Evolutionary conservation across 768 basidiomycete species (phyloP).

Genomic region (Leccinum sublutescens): DNA sequence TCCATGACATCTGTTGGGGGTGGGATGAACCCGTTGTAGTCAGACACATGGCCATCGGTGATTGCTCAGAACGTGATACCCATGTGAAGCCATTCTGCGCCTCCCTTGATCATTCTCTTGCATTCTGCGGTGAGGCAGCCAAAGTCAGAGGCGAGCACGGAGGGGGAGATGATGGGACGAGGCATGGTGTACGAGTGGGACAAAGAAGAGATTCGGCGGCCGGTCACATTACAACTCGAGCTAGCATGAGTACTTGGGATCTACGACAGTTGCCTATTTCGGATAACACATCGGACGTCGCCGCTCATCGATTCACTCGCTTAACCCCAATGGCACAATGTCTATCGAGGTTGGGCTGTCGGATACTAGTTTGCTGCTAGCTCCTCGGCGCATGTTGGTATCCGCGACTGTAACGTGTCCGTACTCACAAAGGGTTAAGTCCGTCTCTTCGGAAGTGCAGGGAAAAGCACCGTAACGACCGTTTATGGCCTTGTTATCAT

Average conservation of each 20-base stretch:
- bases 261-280: constrained; percentile 30
- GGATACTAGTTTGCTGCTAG: constrained; percentile 7
- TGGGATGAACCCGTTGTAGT: constrained; percentile 2
- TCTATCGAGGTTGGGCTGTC: constrained; percentile 17
- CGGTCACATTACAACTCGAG: not conserved
- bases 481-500: constrained; percentile 54
- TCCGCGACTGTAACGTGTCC: constrained; percentile 28
- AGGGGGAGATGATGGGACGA: constrained; percentile 91
- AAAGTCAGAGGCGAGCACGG: constrained; percentile 96
- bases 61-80: constrained; percentile 42
- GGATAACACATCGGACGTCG: not conserved
- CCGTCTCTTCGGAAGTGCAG: constrained; percentile 39
- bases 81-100: constrained; percentile 99
- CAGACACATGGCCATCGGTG: constrained; percentile 10
- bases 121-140: constrained; percentile 95
- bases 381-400: not conserved
- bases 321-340: not conserved
- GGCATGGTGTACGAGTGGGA: constrained; percentile 52
- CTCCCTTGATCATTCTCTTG: constrained; percentile 91
- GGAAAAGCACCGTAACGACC: constrained; percentile 55
- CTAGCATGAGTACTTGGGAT: constrained; percentile 11
- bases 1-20: constrained; percentile 91
- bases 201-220: constrained; percentile 5
- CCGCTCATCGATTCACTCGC: not conserved
- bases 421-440: constrained; percentile 6